A percentile compares a stretch with the other conserved stretches of the same genome.
Conservation (phyloP, 2,329 filamentous ascomycete species). For the Fusarium duplospermum region DNA sequence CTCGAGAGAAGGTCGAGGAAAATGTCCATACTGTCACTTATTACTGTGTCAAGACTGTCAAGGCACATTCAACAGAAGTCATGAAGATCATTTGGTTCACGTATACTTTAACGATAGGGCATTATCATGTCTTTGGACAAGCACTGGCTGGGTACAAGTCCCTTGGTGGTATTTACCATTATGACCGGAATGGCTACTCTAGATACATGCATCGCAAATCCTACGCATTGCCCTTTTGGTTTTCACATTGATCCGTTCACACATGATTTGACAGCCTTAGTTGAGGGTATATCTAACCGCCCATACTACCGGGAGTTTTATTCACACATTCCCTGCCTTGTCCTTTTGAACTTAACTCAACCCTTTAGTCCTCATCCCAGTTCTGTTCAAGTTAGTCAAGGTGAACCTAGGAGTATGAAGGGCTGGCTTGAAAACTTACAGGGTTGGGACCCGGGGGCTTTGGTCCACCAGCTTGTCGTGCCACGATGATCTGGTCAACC, state of each 20-base stretch:
- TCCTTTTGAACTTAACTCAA: conserved; percentile 44
- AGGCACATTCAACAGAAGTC: neutral
- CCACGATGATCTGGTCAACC: conserved; percentile 99
- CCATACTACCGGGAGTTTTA: conserved; percentile 30
- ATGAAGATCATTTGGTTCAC: neutral
- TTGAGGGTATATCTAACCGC: conserved; percentile 42
- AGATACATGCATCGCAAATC: conserved; percentile 12
- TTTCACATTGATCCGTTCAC: conserved; percentile 24
- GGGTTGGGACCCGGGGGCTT: conserved; percentile 97
- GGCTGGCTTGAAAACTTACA: conserved; percentile 51
- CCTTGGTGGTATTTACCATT: conserved; percentile 10
- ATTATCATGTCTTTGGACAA: neutral
- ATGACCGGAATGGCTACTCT: conserved; percentile 6
- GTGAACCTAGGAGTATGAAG: neutral
- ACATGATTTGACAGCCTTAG: conserved; percentile 26
- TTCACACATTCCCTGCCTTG: conserved; percentile 37
- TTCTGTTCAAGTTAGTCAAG: conserved; percentile 57
- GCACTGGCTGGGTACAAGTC: neutral
- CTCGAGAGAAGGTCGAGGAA: neutral
- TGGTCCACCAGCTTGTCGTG: conserved; percentile 94
- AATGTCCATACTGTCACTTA: neutral
- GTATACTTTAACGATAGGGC: neutral
- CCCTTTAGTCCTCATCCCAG: conserved; percentile 71
- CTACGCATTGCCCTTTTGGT: conserved; percentile 5
- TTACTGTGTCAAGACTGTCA: neutral